A percentile compares a stretch with the other conserved stretches of the same genome.
These are phyloP conservation scores for Coprinopsis strossmayeri DNA, from an alignment of 768 basidiomycete genomes.

Conservation along the genomic window DNA sequence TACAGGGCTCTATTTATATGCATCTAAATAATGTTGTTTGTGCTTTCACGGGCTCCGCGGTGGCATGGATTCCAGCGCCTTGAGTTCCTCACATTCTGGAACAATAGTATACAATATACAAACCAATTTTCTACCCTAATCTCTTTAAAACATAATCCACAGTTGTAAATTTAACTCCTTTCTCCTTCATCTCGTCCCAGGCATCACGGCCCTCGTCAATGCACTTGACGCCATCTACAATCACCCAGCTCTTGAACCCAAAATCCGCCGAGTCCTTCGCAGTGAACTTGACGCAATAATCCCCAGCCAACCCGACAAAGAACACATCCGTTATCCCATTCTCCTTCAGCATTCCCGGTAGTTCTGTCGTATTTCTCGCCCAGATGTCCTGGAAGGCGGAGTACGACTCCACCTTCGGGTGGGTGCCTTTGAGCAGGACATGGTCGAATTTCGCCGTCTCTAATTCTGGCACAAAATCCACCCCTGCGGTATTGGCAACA, in stretches of 20 bases:
- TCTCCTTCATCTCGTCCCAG: conserved; percentile 30
- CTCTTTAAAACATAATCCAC: conserved; percentile 17
- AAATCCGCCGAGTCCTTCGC: conserved; percentile 47
- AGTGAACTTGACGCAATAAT: conserved; percentile 67
- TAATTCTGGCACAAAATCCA: conserved; percentile 54
- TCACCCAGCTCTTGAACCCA: conserved; percentile 44
- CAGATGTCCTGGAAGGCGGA: conserved; percentile 70
- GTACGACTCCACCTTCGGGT: conserved; percentile 65
- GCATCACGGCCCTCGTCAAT: conserved; percentile 26
- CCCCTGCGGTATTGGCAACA: conserved; percentile 51
- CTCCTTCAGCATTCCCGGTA: conserved; percentile 35
- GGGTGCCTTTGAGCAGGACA: conserved; percentile 47
- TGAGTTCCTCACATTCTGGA: too few relatives aligned
- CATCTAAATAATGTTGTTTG: too few relatives aligned
- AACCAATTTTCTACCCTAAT: conserved; percentile 1
- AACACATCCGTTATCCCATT: conserved; percentile 51
- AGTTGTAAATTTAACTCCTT: conserved; percentile 22
- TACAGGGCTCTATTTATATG: too few relatives aligned
- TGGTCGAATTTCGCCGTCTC: conserved; percentile 31
- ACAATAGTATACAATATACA: too few relatives aligned
- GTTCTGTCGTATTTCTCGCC: conserved; percentile 38
- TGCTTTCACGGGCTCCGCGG: too few relatives aligned
- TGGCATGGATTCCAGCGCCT: too few relatives aligned
- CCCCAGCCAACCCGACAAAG: conserved; percentile 66
- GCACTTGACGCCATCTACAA: conserved; percentile 42